Evolutionary conservation across 2,329 filamentous ascomycete genomes (phyloP).

Genomic region (Alternaria arborescens): DNA sequence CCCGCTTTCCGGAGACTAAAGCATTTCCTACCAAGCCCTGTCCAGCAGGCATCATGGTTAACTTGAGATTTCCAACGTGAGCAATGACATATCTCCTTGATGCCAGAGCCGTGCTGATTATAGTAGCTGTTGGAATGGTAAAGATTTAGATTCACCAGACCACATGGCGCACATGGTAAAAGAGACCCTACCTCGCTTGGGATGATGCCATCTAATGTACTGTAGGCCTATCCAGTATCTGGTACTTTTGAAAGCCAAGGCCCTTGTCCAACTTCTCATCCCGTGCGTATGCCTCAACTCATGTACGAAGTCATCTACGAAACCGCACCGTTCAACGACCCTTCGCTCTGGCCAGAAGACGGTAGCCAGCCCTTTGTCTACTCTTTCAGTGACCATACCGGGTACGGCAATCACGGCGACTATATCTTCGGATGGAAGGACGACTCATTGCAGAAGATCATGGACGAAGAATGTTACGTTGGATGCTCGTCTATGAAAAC

Average conservation of each 20-base stretch:
- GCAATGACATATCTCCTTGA: neutral
- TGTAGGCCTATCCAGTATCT: constrained; percentile 24
- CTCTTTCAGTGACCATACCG: constrained; percentile 52
- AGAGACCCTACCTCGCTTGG: neutral
- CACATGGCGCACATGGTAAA: constrained; percentile 34
- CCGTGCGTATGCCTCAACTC: constrained; percentile 41
- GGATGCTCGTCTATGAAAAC: constrained; percentile 54
- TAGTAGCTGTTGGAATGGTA: constrained; percentile 56
- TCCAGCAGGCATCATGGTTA: constrained; percentile 55
- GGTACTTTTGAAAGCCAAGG: constrained; percentile 50
- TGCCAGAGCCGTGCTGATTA: neutral
- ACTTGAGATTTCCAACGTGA: constrained; percentile 52
- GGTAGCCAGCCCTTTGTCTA: constrained; percentile 45
- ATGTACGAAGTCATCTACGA: constrained; percentile 43
- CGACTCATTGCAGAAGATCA: constrained; percentile 56
- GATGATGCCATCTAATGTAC: neutral
- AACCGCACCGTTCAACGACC: constrained; percentile 48
- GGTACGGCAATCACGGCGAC: constrained; percentile 61
- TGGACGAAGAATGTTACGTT: constrained; percentile 51
- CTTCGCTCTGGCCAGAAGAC: constrained; percentile 33
- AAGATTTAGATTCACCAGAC: constrained; percentile 35
- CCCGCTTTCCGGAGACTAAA: constrained; percentile 52
- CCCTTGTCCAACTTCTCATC: constrained; percentile 61
- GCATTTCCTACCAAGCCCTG: constrained; percentile 54
- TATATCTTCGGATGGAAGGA: constrained; percentile 64